These are phyloP conservation scores for Acanthamoeba royreba DNA, from an alignment of 208 protist genomes.

Conservation along the genomic window DNA sequence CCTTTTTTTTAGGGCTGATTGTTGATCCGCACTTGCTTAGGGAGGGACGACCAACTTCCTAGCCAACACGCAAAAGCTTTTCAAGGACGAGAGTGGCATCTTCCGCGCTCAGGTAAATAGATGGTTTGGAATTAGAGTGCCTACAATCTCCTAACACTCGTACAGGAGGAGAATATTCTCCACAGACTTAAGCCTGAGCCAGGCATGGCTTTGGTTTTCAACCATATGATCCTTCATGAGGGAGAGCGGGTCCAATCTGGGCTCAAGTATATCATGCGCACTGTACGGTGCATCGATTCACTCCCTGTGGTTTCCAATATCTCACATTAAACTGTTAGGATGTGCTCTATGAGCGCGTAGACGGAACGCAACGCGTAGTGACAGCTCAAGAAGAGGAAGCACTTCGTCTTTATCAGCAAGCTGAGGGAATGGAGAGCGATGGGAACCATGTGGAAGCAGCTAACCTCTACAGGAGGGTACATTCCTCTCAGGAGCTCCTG, in stretches of 20 bases:
- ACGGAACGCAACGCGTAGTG: not conserved
- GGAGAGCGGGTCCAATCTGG: not conserved
- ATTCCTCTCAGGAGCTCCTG: not conserved
- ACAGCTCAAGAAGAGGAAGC: not conserved
- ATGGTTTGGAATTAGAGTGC: no score
- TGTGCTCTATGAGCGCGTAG: not conserved
- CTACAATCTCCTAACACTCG: not conserved
- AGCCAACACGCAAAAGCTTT: not conserved
- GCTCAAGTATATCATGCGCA: slow-evolving; percentile 33
- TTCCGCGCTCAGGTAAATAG: not conserved
- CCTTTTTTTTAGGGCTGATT: no score
- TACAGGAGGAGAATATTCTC: slow-evolving; percentile 2
- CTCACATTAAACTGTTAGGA: not conserved
- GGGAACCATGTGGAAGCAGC: not conserved
- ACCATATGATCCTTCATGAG: slow-evolving; percentile 34
- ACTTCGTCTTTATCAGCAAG: not conserved
- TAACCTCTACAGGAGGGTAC: not conserved
- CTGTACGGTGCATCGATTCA: not conserved
- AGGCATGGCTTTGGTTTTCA: slow-evolving; percentile 45
- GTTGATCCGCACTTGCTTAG: no score
- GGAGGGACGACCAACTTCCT: slow-evolving; percentile 4
- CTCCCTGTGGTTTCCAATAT: not conserved
- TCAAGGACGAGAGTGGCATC: slow-evolving; percentile 27
- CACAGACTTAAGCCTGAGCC: not conserved
- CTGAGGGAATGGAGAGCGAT: not conserved